Conservation (phyloP, 1,284 basidiomycete genomes). For the Inonotus hispidus region DNA sequence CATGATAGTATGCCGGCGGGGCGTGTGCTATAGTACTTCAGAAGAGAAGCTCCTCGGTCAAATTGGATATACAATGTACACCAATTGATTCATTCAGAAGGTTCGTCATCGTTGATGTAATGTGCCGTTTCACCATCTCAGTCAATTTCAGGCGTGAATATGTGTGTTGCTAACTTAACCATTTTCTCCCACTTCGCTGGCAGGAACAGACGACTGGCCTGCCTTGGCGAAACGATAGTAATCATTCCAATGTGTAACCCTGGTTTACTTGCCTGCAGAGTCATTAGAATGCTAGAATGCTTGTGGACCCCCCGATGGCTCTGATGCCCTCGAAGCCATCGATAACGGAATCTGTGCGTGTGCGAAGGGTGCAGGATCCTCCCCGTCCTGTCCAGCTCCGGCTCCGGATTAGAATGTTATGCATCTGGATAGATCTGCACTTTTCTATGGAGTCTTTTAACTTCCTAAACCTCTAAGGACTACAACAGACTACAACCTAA, state of each 20-base stretch:
- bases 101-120: neutral
- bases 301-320: neutral
- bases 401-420: too few species aligned
- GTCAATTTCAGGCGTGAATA: neutral
- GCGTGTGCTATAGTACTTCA: neutral
- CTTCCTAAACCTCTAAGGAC: neutral
- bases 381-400: too few species aligned
- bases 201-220: neutral
- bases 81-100: neutral
- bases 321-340: neutral
- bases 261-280: neutral
- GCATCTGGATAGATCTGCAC: neutral
- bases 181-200: neutral
- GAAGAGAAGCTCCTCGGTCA: neutral
- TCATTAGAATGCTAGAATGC: neutral
- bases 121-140: neutral
- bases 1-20: neutral
- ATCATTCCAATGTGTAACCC: neutral
- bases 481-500: neutral
- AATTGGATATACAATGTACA: neutral
- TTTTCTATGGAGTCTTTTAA: neutral
- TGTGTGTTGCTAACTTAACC: neutral
- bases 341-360: neutral
- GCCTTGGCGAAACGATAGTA: neutral
- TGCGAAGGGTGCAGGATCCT: too few species aligned